These are phyloP conservation scores for Daldinia caldariorum DNA, from an alignment of 495 filamentous ascomycete genomes.

Conservation along the genomic window DNA sequence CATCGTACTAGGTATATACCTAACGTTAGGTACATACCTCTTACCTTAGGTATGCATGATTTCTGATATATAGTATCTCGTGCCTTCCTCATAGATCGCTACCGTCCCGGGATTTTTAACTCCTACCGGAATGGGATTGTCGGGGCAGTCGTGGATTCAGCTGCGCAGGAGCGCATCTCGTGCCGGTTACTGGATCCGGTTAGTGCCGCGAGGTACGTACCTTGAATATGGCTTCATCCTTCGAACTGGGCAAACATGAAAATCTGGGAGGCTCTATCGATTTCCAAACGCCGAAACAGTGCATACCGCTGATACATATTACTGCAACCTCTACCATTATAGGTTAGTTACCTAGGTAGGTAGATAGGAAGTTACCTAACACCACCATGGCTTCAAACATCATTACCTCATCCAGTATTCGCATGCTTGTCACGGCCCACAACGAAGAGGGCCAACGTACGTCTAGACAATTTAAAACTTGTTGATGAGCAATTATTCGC, in stretches of 20 bases:
- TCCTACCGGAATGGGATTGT: neutral
- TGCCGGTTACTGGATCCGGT: slow-evolving; percentile 26
- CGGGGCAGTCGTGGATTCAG: neutral
- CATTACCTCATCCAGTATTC: slow-evolving; percentile 16
- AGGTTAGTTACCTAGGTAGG: too few species aligned
- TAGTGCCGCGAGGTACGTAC: slow-evolving; percentile 32
- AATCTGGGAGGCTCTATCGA: too few species aligned
- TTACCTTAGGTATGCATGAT: neutral
- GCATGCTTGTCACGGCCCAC: slow-evolving; percentile 51
- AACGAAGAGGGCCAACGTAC: too few species aligned
- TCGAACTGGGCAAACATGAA: neutral
- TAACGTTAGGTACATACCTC: too few species aligned
- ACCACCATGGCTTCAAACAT: slow-evolving; percentile 20
- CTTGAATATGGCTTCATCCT: slow-evolving; percentile 26
- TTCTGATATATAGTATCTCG: neutral
- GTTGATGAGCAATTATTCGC: slow-evolving; percentile 44
- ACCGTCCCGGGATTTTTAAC: neutral
- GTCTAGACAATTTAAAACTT: slow-evolving; percentile 41
- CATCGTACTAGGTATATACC: too few species aligned
- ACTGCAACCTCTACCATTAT: too few species aligned
- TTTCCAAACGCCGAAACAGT: neutral
- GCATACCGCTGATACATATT: neutral
- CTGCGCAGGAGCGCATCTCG: slow-evolving; percentile 12
- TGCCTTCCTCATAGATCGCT: neutral
- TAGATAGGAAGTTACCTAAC: too few species aligned